A percentile compares a stretch with the other conserved stretches of the same genome.
Evolutionary conservation across 2,329 filamentous ascomycete species (phyloP).

Genomic region (Penicillium sp.): DNA sequence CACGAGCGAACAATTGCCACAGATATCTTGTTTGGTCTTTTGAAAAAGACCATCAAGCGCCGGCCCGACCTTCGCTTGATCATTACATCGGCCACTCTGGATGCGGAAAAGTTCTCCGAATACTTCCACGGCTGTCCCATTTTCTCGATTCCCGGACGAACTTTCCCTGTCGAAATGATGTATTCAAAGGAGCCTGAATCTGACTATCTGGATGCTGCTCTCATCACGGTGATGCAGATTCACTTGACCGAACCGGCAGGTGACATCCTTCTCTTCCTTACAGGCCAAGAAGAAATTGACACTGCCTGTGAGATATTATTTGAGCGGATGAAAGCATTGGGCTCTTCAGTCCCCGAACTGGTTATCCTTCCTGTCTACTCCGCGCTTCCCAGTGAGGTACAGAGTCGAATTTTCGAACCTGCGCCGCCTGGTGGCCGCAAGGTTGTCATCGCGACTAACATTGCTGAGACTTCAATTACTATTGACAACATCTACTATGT

Average conservation of each 20-base stretch:
- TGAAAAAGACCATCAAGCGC: conserved; percentile 89
- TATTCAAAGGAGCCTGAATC: conserved; percentile 94
- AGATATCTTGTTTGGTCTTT: conserved; percentile 86
- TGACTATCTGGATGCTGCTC: conserved; percentile 88
- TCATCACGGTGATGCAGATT: conserved; percentile 98
- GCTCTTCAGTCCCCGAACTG: conserved; percentile 84
- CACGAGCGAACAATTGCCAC: conserved; percentile 97
- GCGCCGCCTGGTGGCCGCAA: conserved; percentile 82
- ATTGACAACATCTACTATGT: conserved; percentile 98
- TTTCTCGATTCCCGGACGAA: conserved; percentile 92
- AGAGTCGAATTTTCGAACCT: conserved; percentile 91
- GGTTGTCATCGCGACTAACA: conserved; percentile 97
- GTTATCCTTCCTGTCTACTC: conserved; percentile 96
- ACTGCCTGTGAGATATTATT: conserved; percentile 88
- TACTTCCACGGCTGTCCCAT: conserved; percentile 97
- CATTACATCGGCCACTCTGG: conserved; percentile 91
- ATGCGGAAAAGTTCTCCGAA: conserved; percentile 94
- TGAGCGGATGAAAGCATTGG: conserved; percentile 94
- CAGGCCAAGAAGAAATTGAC: conserved; percentile 96
- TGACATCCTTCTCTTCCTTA: conserved; percentile 95
- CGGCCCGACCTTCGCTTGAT: conserved; percentile 89
- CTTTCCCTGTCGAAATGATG: conserved; percentile 92
- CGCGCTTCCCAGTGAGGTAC: conserved; percentile 87
- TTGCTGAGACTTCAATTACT: conserved; percentile 95
- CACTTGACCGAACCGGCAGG: conserved; percentile 88